Percentiles rank a stretch among this genome's conserved stretches.
These are phyloP conservation scores for Orbilia quercus DNA, from an alignment of 2,329 filamentous ascomycete species.

Conservation along the genomic window DNA sequence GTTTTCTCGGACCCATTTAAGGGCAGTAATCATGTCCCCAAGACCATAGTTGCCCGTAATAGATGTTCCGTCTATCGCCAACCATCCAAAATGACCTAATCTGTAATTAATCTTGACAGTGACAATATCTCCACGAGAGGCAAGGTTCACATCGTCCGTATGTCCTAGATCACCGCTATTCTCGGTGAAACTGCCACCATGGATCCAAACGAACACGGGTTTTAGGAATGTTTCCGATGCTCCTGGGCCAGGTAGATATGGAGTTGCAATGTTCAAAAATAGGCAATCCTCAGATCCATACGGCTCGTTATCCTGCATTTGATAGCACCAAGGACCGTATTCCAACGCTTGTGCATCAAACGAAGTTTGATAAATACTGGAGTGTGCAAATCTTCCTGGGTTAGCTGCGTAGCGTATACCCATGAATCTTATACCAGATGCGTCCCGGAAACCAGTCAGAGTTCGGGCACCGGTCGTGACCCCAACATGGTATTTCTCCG, in stretches of 20 bases:
- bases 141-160: slow-evolving; percentile 56
- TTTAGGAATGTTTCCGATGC: slow-evolving; percentile 12
- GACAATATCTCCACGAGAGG: slow-evolving; percentile 30
- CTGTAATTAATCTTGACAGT: slow-evolving; percentile 62
- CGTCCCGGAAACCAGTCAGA: slow-evolving; percentile 63
- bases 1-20: slow-evolving; percentile 59
- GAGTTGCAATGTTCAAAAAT: slow-evolving; percentile 65
- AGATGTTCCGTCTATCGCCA: slow-evolving; percentile 32
- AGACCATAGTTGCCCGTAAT: slow-evolving; percentile 73
- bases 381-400: slow-evolving; percentile 66
- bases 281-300: slow-evolving; percentile 66
- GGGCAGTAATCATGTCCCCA: slow-evolving; percentile 73
- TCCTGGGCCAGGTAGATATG: slow-evolving; percentile 29
- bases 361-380: slow-evolving; percentile 63
- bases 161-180: slow-evolving; percentile 62
- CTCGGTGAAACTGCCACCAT: slow-evolving; percentile 24
- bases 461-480: slow-evolving; percentile 64
- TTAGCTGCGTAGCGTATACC: slow-evolving; percentile 66
- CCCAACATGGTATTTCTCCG: slow-evolving; percentile 63
- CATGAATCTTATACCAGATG: slow-evolving; percentile 67
- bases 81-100: slow-evolving; percentile 37
- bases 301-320: slow-evolving; percentile 59
- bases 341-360: slow-evolving; percentile 62
- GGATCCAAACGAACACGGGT: slow-evolving; percentile 41
- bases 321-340: slow-evolving; percentile 64